phyloP scores from a whole-genome alignment of 768 basidiomycete species.

The Suillus cothurnatus region DNA sequence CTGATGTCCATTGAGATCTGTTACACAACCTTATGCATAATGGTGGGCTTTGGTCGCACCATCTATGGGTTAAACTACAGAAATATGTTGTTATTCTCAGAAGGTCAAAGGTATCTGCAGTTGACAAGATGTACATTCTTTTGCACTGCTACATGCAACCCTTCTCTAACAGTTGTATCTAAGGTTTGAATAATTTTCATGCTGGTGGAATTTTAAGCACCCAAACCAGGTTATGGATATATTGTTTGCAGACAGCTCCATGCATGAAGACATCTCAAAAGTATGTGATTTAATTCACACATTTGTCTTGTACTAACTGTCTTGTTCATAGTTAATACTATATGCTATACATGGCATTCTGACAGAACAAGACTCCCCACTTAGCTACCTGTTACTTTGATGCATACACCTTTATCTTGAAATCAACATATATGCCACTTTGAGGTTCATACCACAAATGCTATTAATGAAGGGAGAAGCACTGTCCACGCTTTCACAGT shows the following conservation, averaged over 20 bases:
- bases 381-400: too few relatives aligned
- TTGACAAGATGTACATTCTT: constrained; percentile 11
- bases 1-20: too few relatives aligned
- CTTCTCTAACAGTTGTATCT: background rate
- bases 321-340: too few relatives aligned
- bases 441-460: too few relatives aligned
- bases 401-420: too few relatives aligned
- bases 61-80: constrained; percentile 31
- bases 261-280: constrained; percentile 40
- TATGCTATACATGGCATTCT: too few relatives aligned
- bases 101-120: constrained; percentile 3
- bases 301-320: constrained; percentile 21
- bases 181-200: constrained; percentile 31
- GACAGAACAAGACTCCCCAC: too few relatives aligned
- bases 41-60: constrained; percentile 26
- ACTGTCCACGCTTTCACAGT: too few relatives aligned
- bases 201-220: constrained; percentile 38
- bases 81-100: constrained; percentile 16
- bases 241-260: constrained; percentile 36
- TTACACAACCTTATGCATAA: too few relatives aligned
- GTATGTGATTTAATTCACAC: constrained; percentile 15
- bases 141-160: background rate
- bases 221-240: constrained; percentile 29
- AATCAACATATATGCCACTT: too few relatives aligned
- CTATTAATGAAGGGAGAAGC: too few relatives aligned